Base-by-base conservation (phyloP, 2,329 filamentous ascomycete genomes). In the Akanthomyces lecanii region DNA sequence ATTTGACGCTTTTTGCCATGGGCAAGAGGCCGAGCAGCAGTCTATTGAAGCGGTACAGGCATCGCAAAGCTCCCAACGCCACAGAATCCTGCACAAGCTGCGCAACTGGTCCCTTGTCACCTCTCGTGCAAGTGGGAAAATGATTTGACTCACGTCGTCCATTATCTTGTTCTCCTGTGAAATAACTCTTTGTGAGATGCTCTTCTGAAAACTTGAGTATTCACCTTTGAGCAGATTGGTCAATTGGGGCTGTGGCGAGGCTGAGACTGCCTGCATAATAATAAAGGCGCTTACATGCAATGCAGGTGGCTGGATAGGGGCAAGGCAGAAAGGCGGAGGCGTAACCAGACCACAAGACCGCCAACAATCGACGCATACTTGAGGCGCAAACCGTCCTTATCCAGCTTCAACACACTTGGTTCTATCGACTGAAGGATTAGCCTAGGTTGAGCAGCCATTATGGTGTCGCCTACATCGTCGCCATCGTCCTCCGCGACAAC, bases 51-150 rank as follows among this genome's bases (percentile, higher is more conserved):
- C 30, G 5, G 50, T 30, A 8, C 60, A 62, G 51, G 44, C 44
- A 23, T 62, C 51, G 50, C 60, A 62, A 12, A 62, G 60, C 52
- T 40, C n/a, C 60, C 60, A 52, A 1, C 25, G 52, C 36, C 53
- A 63, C 52, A 63, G 3, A 23, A 50, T 28, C 28, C 52, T 48
- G 48, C 54, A 57, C 16, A 58, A 11, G 16, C 36, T 18, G 23
- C 45, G 45, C 23, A 42, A 12, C 30, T 59, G 52, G 16, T 63
- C 45, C 21, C 21, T 25, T 18, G 52, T 57, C 21, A n/a, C n/a
- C 18, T 23, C 53, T 33, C 33, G 10, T n/a, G 50, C 51, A 4
- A 62, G 42, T 8, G 60, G 42, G 51, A 55, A 62, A 21, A 38
- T 47, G 4, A 51, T 48, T 21, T 10, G 7, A 14, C 30, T 54